phyloP scores from a whole-genome alignment of 2,329 filamentous ascomycete species.

The Corynespora cassiicola region DNA sequence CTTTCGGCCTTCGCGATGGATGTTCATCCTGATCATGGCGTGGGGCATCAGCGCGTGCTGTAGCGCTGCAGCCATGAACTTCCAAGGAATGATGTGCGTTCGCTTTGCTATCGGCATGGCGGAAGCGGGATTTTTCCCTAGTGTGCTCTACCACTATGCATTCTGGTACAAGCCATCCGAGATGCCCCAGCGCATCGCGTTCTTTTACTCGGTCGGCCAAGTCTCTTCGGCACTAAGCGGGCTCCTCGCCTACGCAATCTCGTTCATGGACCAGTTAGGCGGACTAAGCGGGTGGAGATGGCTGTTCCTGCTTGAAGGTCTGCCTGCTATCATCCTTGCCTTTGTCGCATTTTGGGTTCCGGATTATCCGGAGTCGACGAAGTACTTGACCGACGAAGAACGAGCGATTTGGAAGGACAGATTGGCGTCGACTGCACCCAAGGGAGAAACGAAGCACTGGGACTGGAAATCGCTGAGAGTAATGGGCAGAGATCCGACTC shows the following conservation, averaged over 20 bases:
- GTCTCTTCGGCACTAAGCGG: conserved; percentile 22
- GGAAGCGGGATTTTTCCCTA: conserved; percentile 51
- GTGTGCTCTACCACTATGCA: conserved; percentile 55
- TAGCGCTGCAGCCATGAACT: conserved; percentile 21
- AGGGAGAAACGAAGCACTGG: conserved; percentile 18
- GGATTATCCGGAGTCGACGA: conserved; percentile 24
- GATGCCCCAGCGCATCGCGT: conserved; percentile 25
- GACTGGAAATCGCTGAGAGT: conserved; percentile 20
- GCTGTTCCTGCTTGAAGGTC: conserved; percentile 26
- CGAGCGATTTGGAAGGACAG: conserved; percentile 16
- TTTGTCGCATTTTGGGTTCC: conserved; percentile 9
- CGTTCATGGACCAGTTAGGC: conserved; percentile 63
- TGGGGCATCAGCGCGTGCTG: conserved; percentile 31
- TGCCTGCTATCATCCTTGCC: conserved; percentile 22
- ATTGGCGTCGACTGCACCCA: conserved; percentile 14
- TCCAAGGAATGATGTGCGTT: conserved; percentile 27
- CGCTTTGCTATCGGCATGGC: conserved; percentile 26
- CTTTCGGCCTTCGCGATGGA: conserved; percentile 24
- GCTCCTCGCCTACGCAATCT: conserved; percentile 60
- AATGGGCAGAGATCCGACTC: conserved; percentile 19
- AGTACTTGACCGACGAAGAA: conserved; percentile 21
- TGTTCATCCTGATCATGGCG: conserved; percentile 25
- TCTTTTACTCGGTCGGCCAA: conserved; percentile 58
- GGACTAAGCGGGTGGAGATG: conserved; percentile 41
- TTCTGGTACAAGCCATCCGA: conserved; percentile 54